Conservation (phyloP, 441 rosid species). For the Populus hybrid region DNA sequence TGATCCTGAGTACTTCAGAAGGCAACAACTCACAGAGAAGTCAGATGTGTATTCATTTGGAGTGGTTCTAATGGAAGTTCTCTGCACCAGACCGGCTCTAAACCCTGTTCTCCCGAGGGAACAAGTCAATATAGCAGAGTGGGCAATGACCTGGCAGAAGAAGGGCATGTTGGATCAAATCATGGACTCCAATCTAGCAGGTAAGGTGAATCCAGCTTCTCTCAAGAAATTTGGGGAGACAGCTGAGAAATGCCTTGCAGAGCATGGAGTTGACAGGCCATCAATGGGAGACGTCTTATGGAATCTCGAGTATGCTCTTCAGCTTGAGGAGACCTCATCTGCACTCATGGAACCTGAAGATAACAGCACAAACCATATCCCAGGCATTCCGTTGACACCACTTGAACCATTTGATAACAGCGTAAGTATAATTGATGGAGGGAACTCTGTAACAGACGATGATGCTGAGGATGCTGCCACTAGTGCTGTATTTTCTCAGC, state of each 20-base stretch:
- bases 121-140: conserved; percentile 96
- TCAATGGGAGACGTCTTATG: conserved; percentile 97
- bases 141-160: conserved; percentile 98
- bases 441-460: conserved; percentile 62
- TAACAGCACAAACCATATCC: conserved; percentile 95
- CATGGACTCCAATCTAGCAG: conserved; percentile 77
- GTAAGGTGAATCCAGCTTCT: conserved; percentile 79
- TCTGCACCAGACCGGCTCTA: conserved; percentile 90
- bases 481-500: conserved; percentile 95
- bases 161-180: conserved; percentile 92
- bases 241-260: conserved; percentile 95
- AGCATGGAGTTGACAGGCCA: conserved; percentile 89
- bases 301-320: conserved; percentile 93
- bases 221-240: conserved; percentile 94
- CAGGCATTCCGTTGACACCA: conserved; percentile 76
- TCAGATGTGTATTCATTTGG: conserved; percentile 97
- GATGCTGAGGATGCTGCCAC: conserved; percentile 87
- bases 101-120: conserved; percentile 94
- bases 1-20: conserved; percentile 94
- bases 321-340: conserved; percentile 87
- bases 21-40: conserved; percentile 94
- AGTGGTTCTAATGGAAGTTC: conserved; percentile 93
- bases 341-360: conserved; percentile 92
- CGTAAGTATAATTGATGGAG: conserved; percentile 63
- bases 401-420: conserved; percentile 88